Evolutionary conservation across 345 rosid genomes (phyloP), one percentile per base, ranked within the genome.

Genomic region (Populus deltoides): DNA sequence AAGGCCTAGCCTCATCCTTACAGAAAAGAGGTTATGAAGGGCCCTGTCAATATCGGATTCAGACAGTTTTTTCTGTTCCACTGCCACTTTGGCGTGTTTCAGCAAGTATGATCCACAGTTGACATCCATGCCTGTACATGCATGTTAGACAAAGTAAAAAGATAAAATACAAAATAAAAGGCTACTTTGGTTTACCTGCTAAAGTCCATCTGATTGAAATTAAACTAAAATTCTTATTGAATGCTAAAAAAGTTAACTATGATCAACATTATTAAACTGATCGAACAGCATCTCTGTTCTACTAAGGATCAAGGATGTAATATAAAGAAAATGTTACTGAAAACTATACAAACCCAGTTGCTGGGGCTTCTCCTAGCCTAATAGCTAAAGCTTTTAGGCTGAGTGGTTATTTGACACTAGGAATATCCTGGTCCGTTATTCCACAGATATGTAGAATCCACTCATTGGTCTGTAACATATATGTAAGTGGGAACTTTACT

Each of bases 1-100:
- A 53, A 92, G 94, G 35, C 99, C 99, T 77, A 93, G 87, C 86
- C 98, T 90, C 85, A 96, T 92, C 71, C 97, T 88, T 24, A 92
- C 83, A 2, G 93, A 79, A 85, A 93, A 92, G 70, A 93, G 97
- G 70, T 96, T 89, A 81, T 83, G 81, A 16, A 96, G 89, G 66
- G 99, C 97, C 86, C 87, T 84, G 83, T 93, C 88, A 4, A 96
- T 85, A 69, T 85, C 85, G 17, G 85, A 66, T 76, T 85, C 92
- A 1, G 88, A 79, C 12, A 96, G 77, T 83, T 92, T 96, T 74
- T 87, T 87, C 84, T 88, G 89, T 72, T 79, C 62, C 16, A 96
- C 80, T 25, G 98, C 97, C 43, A 91, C 87, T 83, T 89, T 89
- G 27, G 96, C 83, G 77, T 91, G 87, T 15, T 89, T 80, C 69